Conservation (phyloP, 2,329 filamentous ascomycete species). For the Neofusicoccum ribis region DNA sequence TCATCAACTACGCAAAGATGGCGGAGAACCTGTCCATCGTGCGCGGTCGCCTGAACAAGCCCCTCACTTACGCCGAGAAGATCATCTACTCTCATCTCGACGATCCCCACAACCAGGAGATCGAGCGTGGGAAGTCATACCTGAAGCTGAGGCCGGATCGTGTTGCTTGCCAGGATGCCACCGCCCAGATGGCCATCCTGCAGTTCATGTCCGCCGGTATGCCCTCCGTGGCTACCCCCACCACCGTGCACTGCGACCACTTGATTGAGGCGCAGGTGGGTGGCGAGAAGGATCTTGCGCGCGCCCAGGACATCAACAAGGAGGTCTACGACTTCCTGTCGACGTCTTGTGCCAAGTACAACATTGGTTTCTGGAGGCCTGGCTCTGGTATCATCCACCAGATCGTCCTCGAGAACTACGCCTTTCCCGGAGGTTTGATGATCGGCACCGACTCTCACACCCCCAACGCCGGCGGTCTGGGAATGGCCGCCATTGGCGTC, state of each 20-base stretch:
- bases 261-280: slow-evolving; percentile 97
- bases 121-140: slow-evolving; percentile 93
- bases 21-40: slow-evolving; percentile 94
- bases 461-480: slow-evolving; percentile 93
- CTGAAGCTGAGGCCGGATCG: slow-evolving; percentile 95
- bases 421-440: slow-evolving; percentile 95
- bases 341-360: slow-evolving; percentile 94
- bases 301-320: slow-evolving; percentile 93
- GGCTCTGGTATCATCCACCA: slow-evolving; percentile 99
- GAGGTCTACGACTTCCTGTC: slow-evolving; percentile 98
- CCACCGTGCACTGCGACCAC: slow-evolving; percentile 98
- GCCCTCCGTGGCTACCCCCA: slow-evolving; percentile 89
- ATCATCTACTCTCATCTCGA: slow-evolving; percentile 98
- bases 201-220: slow-evolving; percentile 99
- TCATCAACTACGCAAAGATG: slow-evolving; percentile 99
- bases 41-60: slow-evolving; percentile 83
- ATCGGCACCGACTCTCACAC: slow-evolving; percentile 99
- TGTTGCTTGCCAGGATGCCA: slow-evolving; percentile 99
- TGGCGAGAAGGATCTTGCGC: slow-evolving; percentile 87
- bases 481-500: slow-evolving; percentile 92
- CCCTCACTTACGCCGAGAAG: slow-evolving; percentile 96
- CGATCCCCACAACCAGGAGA: slow-evolving; percentile 93
- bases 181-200: slow-evolving; percentile 98
- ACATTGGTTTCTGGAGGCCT: slow-evolving; percentile 99
- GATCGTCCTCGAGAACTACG: slow-evolving; percentile 98